Base-by-base conservation (phyloP, 2,329 filamentous ascomycete genomes). In the Colletotrichum musae region DNA sequence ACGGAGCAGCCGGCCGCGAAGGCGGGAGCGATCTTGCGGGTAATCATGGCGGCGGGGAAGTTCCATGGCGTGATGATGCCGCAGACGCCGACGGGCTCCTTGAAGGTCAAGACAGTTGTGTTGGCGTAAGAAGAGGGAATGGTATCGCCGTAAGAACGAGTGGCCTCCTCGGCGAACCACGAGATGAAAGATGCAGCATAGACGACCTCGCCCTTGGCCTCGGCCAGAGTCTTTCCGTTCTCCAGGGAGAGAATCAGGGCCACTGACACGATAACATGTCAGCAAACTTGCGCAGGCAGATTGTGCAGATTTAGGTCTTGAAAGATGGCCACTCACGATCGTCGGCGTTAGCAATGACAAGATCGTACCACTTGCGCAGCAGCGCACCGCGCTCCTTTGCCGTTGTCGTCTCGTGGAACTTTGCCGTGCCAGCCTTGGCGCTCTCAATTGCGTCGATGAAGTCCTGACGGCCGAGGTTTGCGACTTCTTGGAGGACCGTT, bases 1-100 rank as follows among this genome's bases (percentile, higher is more conserved):
- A 93, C 87, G 2, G 91, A 91, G 78, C 91, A 93, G 53, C 91
- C 91, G 21, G 91, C 91, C 13, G 91, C 92, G 32, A 93, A 81
- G 1, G 87, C 87, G 0, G 88, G 78, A 0, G 76, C 82, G 16
- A 80, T 75, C 65, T 85, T 84, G 32, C 82, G 74, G 5, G 80
- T 80, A 61, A 86, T 81, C 86, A 87, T 87, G 16, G 83, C 84
- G 18, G 81, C 79, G 13, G 85, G 85, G 72, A 91, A 92, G 79
- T 92, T 91, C 88, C 88, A 87, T 28, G 91, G 91, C 13, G 89
- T 91, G 72, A 93, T 91, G 48, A 92, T 79, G 47, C 89, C 91
- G 73, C 87, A 89, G 2, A 93, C 90, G 66, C 91, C 91, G 9
- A 93, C 86, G 0, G 91, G 90, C 78, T 93, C 86, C 75, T 88